A percentile compares a stretch with the other conserved stretches of the same genome.
Evolutionary conservation across 192 early-diverging fungal genomes (phyloP).

Genomic region (Coemansia sp.): DNA sequence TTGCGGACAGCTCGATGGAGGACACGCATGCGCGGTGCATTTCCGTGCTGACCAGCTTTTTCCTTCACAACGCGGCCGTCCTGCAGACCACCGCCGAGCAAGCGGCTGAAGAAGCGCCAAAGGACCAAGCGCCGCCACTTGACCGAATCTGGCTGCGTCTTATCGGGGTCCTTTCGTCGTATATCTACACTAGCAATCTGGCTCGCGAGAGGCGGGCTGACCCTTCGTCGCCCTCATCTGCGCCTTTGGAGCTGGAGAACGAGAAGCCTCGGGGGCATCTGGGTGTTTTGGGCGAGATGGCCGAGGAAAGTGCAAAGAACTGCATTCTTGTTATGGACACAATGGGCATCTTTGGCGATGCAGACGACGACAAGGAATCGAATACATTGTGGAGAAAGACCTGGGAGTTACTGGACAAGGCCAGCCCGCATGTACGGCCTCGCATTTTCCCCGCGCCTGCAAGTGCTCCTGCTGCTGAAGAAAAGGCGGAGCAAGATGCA

Average conservation of each 20-base stretch:
- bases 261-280: slow-evolving; percentile 28
- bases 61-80: slow-evolving; percentile 37
- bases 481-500: neutral
- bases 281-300: slow-evolving; percentile 48
- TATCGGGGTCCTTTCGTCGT: slow-evolving; percentile 27
- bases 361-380: slow-evolving; percentile 5
- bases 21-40: slow-evolving; percentile 53
- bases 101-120: neutral
- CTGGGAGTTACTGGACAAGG: slow-evolving; percentile 37
- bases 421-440: slow-evolving; percentile 35
- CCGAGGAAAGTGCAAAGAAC: slow-evolving; percentile 45
- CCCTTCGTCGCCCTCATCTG: neutral
- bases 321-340: slow-evolving; percentile 46
- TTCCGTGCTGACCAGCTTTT: slow-evolving; percentile 48
- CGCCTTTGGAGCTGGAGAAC: neutral
- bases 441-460: slow-evolving; percentile 28
- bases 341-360: slow-evolving; percentile 36
- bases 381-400: slow-evolving; percentile 27
- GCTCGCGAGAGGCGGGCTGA: slow-evolving; percentile 4
- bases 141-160: slow-evolving; percentile 42
- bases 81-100: neutral
- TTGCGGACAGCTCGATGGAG: slow-evolving; percentile 55
- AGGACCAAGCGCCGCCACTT: slow-evolving; percentile 12
- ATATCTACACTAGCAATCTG: slow-evolving; percentile 40
- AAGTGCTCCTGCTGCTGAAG: neutral